phyloP scores from a whole-genome alignment of 106 monocot genomes.

The Platanthera guangdongensis region DNA sequence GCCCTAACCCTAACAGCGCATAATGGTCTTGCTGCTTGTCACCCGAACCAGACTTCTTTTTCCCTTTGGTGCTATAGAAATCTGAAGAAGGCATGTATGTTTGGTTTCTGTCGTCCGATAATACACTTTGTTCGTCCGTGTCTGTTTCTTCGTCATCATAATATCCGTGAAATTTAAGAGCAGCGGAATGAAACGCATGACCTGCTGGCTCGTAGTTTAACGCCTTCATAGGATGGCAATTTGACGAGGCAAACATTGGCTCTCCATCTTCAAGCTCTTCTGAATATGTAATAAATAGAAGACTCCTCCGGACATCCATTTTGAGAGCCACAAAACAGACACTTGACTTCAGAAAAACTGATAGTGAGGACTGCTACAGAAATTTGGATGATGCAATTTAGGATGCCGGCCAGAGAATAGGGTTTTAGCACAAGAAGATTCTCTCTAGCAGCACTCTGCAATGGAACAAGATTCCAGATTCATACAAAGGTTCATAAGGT shows the following conservation, averaged over 20 bases:
- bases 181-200: slow-evolving; percentile 75
- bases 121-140: slow-evolving; percentile 55
- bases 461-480: neutral
- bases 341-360: neutral
- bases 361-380: neutral
- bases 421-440: neutral
- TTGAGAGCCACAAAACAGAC: neutral
- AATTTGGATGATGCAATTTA: too few species aligned
- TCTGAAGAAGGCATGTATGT: slow-evolving; percentile 42
- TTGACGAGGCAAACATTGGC: slow-evolving; percentile 55
- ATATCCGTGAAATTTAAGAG: slow-evolving; percentile 56
- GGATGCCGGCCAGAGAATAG: neutral
- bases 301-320: slow-evolving; percentile 23
- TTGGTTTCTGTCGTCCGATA: slow-evolving; percentile 63
- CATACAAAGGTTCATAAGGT: too few species aligned
- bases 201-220: slow-evolving; percentile 71
- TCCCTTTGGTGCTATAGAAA: slow-evolving; percentile 60
- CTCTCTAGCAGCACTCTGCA: neutral
- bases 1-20: slow-evolving; percentile 64
- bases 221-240: slow-evolving; percentile 66
- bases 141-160: slow-evolving; percentile 64
- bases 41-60: slow-evolving; percentile 55
- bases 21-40: slow-evolving; percentile 86
- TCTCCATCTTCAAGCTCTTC: slow-evolving; percentile 57
- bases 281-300: slow-evolving; percentile 49